Base-by-base conservation (phyloP, 176 grass and related monocot genomes). In the Aegilops tauschii region DNA sequence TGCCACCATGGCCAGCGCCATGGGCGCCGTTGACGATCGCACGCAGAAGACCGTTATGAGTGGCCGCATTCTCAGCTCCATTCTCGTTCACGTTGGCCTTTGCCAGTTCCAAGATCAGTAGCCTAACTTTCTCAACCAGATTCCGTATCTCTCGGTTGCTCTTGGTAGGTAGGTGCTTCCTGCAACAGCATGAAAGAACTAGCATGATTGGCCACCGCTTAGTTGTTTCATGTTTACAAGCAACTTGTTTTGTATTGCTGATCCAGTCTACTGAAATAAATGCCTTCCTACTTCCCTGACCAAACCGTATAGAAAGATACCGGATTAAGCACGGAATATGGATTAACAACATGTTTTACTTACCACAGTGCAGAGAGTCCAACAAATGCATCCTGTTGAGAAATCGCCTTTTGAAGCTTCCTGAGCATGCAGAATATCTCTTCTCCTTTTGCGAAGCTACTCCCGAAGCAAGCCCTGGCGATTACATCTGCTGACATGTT, bases 401-500 rank as follows among this genome's bases (percentile, higher is more conserved):
- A 75, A 80, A 94, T 70, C 80, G 61, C 78, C 75, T 12, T 87
- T 12, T 94, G 94, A 85, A 97, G 86, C 69, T 50, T 76, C 68
- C 88, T 79, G 61, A 97, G 82, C 65, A 82, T 90, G 78, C 82
- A 80, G 68, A 97, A 92, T 80, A 97, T 88, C 83, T 97, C 92
- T 63, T 94, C 82, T 1, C 92, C 92, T 89, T 82, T 86, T n/a
- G 83, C 54, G 34, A 92, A 97, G 77, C 94, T 92, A 77, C 88
- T 92, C 2, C 94, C 92, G 12, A 97, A 97, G 90, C 86, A 94
- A 83, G 88, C 83, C 89, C 80, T 90, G 21, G 94, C 66, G 68
- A 97, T 88, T 16, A 97, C 73, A 90, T 97, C 90, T 59, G 82
- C 92, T 61, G 94, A 97, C 64, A 97, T 85, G 64, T 62, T 89